Conservation (phyloP, 257 asterid genomes). For the Ajuga chamaepitys region DNA sequence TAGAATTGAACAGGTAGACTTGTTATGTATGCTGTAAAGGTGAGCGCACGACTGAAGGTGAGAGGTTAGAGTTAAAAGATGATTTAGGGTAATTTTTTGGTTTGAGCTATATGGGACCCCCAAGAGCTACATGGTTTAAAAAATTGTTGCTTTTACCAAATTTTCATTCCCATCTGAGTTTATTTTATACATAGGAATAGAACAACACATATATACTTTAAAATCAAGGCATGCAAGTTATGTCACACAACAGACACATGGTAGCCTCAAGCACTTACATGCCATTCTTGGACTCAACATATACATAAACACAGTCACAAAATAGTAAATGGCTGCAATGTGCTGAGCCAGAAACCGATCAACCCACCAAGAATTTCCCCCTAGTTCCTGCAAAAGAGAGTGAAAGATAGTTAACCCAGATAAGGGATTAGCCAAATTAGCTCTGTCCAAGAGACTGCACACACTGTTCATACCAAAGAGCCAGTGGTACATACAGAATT, state of each 20-base stretch:
- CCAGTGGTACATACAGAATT: neutral
- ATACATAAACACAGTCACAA: conserved; percentile 86
- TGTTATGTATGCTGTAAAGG: neutral
- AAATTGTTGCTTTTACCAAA: neutral
- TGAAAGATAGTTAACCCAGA: neutral
- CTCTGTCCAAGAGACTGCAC: neutral
- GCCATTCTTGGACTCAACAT: conserved; percentile 99
- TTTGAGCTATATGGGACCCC: neutral
- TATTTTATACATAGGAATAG: neutral
- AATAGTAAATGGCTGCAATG: conserved; percentile 72
- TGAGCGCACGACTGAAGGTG: neutral
- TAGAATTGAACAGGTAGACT: neutral
- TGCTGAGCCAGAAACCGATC: conserved; percentile 93
- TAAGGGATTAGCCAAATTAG: conserved; percentile 11
- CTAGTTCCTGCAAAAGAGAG: conserved; percentile 70
- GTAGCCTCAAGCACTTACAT: conserved; percentile 48
- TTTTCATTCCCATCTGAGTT: neutral
- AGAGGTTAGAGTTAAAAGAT: neutral
- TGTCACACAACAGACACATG: neutral
- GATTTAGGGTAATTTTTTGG: neutral
- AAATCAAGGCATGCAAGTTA: conserved; percentile 4
- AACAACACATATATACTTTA: neutral
- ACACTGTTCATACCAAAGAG: neutral
- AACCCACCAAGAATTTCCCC: conserved; percentile 97
- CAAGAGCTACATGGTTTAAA: neutral